Percentiles rank a stretch among this genome's conserved stretches.
phyloP scores from a whole-genome alignment of 2,329 filamentous ascomycete genomes.

The Alternaria alternata region DNA sequence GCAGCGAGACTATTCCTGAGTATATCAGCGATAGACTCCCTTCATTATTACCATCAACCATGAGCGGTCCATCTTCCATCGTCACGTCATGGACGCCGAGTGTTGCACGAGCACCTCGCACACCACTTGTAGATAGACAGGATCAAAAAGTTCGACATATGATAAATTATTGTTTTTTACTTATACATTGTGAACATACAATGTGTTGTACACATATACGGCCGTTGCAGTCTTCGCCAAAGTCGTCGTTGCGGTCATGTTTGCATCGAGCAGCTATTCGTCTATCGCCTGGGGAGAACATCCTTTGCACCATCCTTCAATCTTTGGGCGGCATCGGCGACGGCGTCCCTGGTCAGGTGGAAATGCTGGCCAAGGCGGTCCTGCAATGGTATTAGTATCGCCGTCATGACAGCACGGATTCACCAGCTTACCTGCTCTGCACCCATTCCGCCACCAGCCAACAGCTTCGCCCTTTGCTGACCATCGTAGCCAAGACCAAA shows the following conservation, averaged over 20 bases:
- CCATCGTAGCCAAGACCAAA: slow-evolving; percentile 45
- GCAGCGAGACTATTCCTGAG: no score
- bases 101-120: neutral
- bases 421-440: slow-evolving; percentile 44
- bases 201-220: slow-evolving; percentile 11
- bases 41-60: neutral
- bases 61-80: no score
- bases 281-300: slow-evolving; percentile 28
- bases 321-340: slow-evolving; percentile 37
- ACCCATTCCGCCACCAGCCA: slow-evolving; percentile 41
- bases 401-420: neutral
- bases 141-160: accelerated
- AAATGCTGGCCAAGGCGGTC: slow-evolving; percentile 45
- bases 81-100: accelerated
- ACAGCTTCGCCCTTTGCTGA: slow-evolving; percentile 36
- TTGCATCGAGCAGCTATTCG: neutral
- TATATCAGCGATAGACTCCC: neutral
- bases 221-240: neutral
- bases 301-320: slow-evolving; percentile 39
- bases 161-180: neutral
- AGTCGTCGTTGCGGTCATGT: neutral
- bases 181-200: neutral
- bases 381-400: slow-evolving; percentile 24
- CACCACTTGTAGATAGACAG: neutral
- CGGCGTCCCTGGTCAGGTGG: slow-evolving; percentile 26